Evolutionary conservation across 2,329 filamentous ascomycete species (phyloP).

Genomic region (Torrubiellomyces zombiae): DNA sequence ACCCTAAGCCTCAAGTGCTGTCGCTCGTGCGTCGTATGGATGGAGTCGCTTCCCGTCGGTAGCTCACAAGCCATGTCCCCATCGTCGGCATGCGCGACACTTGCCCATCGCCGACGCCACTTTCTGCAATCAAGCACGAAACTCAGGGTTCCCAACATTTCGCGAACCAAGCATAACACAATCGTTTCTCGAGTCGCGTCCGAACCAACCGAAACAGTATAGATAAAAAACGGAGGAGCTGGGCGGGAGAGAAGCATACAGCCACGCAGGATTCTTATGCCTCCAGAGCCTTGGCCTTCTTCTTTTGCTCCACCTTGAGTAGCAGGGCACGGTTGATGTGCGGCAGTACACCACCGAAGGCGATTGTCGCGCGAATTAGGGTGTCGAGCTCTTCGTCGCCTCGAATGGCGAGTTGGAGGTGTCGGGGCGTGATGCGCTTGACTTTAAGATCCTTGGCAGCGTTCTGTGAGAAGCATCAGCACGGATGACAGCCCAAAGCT

Average conservation of each 20-base stretch:
- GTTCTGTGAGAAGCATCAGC: conserved; percentile 36
- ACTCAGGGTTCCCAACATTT: no score
- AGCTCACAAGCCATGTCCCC: no score
- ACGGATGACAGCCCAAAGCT: conserved; percentile 4
- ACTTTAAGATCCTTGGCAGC: conserved; percentile 99
- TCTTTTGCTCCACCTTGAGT: conserved; percentile 95
- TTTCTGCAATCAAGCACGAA: no score
- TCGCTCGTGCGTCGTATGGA: no score
- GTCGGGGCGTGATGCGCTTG: conserved; percentile 97
- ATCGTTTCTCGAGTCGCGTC: no score
- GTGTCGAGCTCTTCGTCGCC: conserved; percentile 98
- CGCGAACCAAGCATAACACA: no score
- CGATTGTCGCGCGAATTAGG: conserved; percentile 91
- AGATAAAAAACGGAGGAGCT: conserved; percentile 1
- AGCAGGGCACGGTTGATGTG: conserved; percentile 97
- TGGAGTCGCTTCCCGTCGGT: no score
- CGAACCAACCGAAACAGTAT: no score
- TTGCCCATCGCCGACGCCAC: no score
- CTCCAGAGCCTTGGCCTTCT: conserved; percentile 50
- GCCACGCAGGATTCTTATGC: no score
- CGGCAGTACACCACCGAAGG: conserved; percentile 92
- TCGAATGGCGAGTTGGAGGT: conserved; percentile 93
- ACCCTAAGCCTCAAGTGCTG: no score
- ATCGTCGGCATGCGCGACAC: no score
- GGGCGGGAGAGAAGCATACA: not conserved